phyloP scores from a whole-genome alignment of 306 rosid species.

The Oxytropis ochrocephala region DNA sequence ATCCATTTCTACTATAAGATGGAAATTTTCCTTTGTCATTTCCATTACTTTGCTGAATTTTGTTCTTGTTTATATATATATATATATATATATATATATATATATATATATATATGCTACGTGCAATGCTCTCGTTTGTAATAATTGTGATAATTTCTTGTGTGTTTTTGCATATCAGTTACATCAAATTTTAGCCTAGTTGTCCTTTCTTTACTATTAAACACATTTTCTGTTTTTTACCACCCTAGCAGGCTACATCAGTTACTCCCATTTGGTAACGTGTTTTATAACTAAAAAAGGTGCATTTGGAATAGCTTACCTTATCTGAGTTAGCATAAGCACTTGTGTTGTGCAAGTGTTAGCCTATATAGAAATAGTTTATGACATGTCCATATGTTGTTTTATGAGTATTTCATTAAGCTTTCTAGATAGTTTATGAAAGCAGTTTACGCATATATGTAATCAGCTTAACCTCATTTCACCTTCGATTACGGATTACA shows the following conservation, averaged over 20 bases:
- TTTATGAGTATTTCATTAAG: too few relatives aligned
- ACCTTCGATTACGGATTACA: too few relatives aligned
- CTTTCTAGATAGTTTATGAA: too few relatives aligned
- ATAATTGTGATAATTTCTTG: not conserved
- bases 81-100: not conserved
- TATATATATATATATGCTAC: not conserved
- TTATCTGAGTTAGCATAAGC: too few relatives aligned
- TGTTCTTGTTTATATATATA: not conserved
- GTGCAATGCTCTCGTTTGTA: not conserved
- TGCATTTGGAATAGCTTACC: too few relatives aligned
- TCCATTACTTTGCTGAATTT: not conserved
- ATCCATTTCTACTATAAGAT: not conserved
- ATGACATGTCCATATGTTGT: too few relatives aligned
- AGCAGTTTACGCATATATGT: too few relatives aligned
- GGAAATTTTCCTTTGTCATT: not conserved
- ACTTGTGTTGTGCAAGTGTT: too few relatives aligned
- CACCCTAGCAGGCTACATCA: not conserved
- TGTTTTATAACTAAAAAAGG: not conserved
- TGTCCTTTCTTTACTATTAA: not conserved
- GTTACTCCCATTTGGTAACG: not conserved
- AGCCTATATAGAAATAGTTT: too few relatives aligned
- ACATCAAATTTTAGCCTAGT: not conserved
- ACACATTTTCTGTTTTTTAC: not conserved
- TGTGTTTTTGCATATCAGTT: not conserved
- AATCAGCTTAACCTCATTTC: too few relatives aligned